Base-by-base conservation (phyloP, 768 basidiomycete species). In the Boletus barrowsii region DNA sequence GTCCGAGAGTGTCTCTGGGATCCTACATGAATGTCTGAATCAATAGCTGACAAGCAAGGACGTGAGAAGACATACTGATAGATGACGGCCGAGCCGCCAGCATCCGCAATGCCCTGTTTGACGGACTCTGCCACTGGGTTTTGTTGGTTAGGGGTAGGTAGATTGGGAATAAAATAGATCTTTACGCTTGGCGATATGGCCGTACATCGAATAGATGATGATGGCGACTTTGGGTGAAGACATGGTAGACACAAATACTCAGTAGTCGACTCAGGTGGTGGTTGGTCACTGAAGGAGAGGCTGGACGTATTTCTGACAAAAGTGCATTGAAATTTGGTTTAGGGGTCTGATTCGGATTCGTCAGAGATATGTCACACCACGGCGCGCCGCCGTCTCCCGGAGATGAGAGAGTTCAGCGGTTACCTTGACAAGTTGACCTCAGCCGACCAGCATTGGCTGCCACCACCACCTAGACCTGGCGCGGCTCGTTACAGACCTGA, bases 1-100 rank as follows among this genome's bases (percentile, higher is more conserved):
- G 10, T 77, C 66, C 3, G 86, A 63, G 47, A 95, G 85, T 0
- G 91, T 95, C 75, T 95, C 93, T 47, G 83, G 63, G 55, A 95
- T 80, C 70, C 88, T 90, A 22, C 3, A n/a, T 20, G 33, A 13
- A 44, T 10, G 32, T 8, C 1, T 35, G 53, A 56, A 32, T 57
- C 15, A 47, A 39, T 1, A 0, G 7, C 4, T 3, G 11, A 22
- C 17, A 2, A 18, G 22, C 7, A 30, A 14, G 52, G 1, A 32
- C 46, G 20, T 36, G 4, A 14, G 0, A 20, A 20, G 2, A 73
- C 79, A 51, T 65, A 83, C 84, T 84, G 83, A 63, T 73, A 80
- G 57, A 86, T 82, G 42, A 65, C 70, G 18, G 75, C 79, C 0
- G 68, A 63, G 5, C 84, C 84, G 17, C 82, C 83, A 47, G 75